Evolutionary conservation across 352 stramenopile genomes (phyloP), one percentile per base, ranked within the genome.

Genomic region (Pythium phragmitis): DNA sequence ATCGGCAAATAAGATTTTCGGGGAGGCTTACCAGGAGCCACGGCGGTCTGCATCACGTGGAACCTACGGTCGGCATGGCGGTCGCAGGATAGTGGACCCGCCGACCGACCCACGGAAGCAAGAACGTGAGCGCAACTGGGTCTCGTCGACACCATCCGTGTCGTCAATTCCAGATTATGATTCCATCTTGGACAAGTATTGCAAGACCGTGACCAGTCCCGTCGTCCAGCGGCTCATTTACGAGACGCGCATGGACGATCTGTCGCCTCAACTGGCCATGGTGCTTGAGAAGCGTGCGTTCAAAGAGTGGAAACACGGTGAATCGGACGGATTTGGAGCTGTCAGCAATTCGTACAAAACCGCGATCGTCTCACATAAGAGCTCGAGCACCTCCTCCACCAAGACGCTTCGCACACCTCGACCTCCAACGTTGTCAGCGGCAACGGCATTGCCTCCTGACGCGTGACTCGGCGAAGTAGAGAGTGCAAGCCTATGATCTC

Each of bases 101-200:
- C 50, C 67, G 1, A 36, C 64, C 23, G 46, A 77, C 17, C 63
- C 65, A n/a, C 28, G 23, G 16, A 39, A 74, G 4, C 19, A 57
- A 33, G 71, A 76, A 23, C 68, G 73, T 56, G 79, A 92, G 45
- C 70, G 62, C 23, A 85, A 79, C 48, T 92, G 84, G 84, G 76
- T 86, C 7, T 66, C 69, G 3, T 73, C 63, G 17, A 88, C 72
- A 0, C 67, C 69, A 2, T 72, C 72, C 26, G 74, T 89, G 42
- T 84, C 79, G 1, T 60, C 75, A 7, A 85, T 91, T 8, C 82
- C 84, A 6, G 7, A 59, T 12, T 92, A 92, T 39, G 82, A 92
- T 57, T 89, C 84, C 26, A 92, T 92, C 39, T 55, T 92, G 14
- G 84, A 92, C 70, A 91, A 88, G 63, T 87, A 82, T 50, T 91